Evolutionary conservation across 352 stramenopile genomes (phyloP).

Genomic region (Pythium coloratum): DNA sequence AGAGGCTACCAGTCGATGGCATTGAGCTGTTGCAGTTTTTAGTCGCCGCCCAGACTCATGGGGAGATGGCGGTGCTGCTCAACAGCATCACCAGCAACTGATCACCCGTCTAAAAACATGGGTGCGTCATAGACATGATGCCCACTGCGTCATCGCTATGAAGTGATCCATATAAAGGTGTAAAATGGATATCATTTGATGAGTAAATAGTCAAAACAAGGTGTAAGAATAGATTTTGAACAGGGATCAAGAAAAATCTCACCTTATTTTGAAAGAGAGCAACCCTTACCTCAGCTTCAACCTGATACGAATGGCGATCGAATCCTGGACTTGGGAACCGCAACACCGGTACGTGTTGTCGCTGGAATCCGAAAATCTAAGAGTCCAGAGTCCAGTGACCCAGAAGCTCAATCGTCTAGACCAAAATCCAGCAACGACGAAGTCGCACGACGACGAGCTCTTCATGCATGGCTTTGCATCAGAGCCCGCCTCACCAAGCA

Average conservation of each 20-base stretch:
- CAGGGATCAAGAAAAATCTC: no score
- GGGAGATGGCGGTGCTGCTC: background rate
- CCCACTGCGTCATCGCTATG: slow-evolving; percentile 7
- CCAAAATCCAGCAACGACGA: background rate
- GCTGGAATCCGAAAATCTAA: no score
- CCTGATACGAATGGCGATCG: background rate
- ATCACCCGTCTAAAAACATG: slow-evolving; percentile 6
- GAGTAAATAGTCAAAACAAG: background rate
- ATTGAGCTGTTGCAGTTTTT: background rate
- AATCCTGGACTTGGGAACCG: no score
- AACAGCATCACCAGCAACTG: background rate
- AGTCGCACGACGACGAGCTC: background rate
- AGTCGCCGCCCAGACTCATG: background rate
- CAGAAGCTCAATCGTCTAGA: background rate
- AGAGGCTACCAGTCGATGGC: background rate
- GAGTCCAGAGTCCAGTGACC: background rate
- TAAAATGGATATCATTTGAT: background rate
- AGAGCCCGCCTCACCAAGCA: background rate
- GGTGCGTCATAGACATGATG: slow-evolving; percentile 7
- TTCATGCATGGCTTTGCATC: background rate
- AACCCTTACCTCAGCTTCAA: no score
- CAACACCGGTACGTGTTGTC: background rate
- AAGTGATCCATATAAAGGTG: background rate
- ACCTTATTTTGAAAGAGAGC: no score
- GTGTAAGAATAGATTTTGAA: background rate